A percentile compares a stretch with the other conserved stretches of the same genome.
These are phyloP conservation scores for Scopulariopsis brevicaulis DNA, from an alignment of 2,329 filamentous ascomycete species.

Conservation along the genomic window DNA sequence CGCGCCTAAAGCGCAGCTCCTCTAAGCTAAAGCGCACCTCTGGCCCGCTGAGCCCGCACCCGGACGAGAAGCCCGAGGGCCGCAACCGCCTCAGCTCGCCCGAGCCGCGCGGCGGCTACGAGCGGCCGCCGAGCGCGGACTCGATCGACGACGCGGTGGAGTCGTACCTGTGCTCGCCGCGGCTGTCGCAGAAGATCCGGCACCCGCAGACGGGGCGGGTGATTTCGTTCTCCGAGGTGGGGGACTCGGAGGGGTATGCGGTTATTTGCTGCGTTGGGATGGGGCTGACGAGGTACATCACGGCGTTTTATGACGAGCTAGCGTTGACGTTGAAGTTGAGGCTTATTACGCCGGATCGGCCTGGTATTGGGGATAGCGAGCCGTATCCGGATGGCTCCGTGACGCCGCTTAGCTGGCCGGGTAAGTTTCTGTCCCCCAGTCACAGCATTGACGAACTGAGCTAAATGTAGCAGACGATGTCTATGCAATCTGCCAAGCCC, in stretches of 20 bases:
- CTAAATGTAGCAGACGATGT: conserved; percentile 49
- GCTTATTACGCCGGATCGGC: conserved; percentile 86
- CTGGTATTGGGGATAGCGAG: conserved; percentile 88
- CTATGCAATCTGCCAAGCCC: conserved; percentile 79
- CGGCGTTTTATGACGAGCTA: conserved; percentile 93
- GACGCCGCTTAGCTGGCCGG: conserved; percentile 87
- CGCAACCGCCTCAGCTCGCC: conserved; percentile 4
- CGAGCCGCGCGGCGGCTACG: conserved; percentile 38
- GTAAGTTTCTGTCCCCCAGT: conserved; percentile 34
- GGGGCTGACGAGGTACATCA: conserved; percentile 92
- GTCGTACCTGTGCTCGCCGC: conserved; percentile 70
- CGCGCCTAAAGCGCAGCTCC: conserved; percentile 40
- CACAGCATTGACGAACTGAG: background rate
- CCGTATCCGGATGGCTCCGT: conserved; percentile 70
- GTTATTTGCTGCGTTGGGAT: conserved; percentile 97
- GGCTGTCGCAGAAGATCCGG: conserved; percentile 76
- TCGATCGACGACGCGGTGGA: conserved; percentile 84
- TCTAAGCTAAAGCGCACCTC: conserved; percentile 50
- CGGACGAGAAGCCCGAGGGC: conserved; percentile 20
- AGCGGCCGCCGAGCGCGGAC: conserved; percentile 68
- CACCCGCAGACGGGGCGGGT: conserved; percentile 78
- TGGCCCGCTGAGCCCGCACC: conserved; percentile 28
- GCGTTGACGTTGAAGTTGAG: conserved; percentile 79
- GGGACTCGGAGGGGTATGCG: conserved; percentile 80
- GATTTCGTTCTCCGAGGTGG: conserved; percentile 95